Evolutionary conservation across 1,139 yeast species (phyloP).

Genomic region (Suhomyces wounanorum): DNA sequence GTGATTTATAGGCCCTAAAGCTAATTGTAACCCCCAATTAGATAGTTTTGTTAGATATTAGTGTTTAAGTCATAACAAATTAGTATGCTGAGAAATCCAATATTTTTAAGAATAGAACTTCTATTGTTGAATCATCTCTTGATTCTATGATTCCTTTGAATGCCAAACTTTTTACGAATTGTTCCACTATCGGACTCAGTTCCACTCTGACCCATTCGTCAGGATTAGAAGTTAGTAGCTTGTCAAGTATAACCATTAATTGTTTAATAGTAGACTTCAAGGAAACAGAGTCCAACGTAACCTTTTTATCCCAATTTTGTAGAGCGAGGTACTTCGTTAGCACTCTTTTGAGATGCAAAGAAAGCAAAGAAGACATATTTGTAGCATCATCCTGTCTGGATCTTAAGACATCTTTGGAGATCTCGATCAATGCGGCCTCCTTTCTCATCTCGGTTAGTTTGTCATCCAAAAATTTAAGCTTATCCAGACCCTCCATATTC

Average conservation of each 20-base stretch:
- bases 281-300: constrained; percentile 22
- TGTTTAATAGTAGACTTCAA: constrained; percentile 20
- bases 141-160: constrained; percentile 21
- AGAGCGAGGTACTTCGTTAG: constrained; percentile 28
- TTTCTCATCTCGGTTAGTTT: constrained; percentile 1
- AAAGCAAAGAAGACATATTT: constrained; percentile 6
- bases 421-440: background rate
- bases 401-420: background rate
- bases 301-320: constrained; percentile 23
- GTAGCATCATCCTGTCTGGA: constrained; percentile 4
- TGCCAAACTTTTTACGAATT: constrained; percentile 20
- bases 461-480: constrained; percentile 4
- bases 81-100: constrained; percentile 11
- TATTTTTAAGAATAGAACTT: constrained; percentile 12
- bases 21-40: no score
- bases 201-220: constrained; percentile 20
- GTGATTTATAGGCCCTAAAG: background rate
- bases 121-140: constrained; percentile 16
- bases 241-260: constrained; percentile 9
- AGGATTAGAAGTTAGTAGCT: constrained; percentile 6
- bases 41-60: no score
- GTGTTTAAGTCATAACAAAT: background rate
- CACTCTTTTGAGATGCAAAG: constrained; percentile 24
- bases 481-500: constrained; percentile 6
- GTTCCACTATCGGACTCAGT: constrained; percentile 17